phyloP scores from a whole-genome alignment of 139 green algal species.

The Deuterostichococcus epilithicus region DNA sequence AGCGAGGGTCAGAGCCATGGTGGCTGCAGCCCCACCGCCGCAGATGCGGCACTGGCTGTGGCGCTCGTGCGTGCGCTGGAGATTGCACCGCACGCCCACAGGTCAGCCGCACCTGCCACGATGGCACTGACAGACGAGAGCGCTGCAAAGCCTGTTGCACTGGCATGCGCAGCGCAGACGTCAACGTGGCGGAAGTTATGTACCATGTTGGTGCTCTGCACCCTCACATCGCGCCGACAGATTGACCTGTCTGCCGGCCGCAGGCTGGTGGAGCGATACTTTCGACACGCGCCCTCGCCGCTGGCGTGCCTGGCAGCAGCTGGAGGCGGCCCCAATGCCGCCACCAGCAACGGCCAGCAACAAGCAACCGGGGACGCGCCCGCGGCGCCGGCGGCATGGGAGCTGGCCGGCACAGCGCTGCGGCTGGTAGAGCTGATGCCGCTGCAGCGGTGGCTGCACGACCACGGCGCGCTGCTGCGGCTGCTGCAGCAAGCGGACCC shows the following conservation, averaged over 20 bases:
- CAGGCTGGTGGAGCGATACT: constrained; percentile 42
- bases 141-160: neutral
- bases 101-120: constrained; percentile 16
- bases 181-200: neutral
- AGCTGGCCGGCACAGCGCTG: constrained; percentile 45
- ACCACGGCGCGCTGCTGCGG: constrained; percentile 21
- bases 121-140: neutral
- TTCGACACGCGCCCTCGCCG: constrained; percentile 18
- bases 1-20: neutral
- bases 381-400: neutral
- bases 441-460: constrained; percentile 30
- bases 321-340: neutral
- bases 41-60: constrained; percentile 15
- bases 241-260: neutral
- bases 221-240: neutral
- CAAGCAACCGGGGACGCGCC: neutral
- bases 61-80: constrained; percentile 36
- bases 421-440: constrained; percentile 48
- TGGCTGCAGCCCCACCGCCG: neutral
- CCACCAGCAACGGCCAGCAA: neutral
- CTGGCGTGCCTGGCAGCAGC: constrained; percentile 21
- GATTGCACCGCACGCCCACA: constrained; percentile 42
- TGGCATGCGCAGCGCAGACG: neutral
- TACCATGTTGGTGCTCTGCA: neutral
- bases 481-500: constrained; percentile 45